phyloP scores from a whole-genome alignment of 1,139 yeast genomes.

The Nakaseomyces nivariensis region DNA sequence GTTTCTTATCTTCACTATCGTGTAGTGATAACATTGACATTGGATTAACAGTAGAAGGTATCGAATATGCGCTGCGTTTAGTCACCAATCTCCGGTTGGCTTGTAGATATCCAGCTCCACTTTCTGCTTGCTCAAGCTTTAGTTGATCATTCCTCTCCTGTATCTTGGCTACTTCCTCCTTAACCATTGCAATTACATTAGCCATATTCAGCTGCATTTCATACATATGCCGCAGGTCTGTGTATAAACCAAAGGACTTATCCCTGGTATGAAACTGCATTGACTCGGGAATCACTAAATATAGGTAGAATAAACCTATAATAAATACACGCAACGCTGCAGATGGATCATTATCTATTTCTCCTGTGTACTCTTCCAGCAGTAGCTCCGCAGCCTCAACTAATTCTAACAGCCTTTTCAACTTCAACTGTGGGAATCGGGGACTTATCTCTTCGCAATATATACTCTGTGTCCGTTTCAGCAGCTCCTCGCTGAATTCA shows the following conservation, averaged over 20 bases:
- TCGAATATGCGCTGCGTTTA: constrained; percentile 1
- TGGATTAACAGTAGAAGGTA: neutral
- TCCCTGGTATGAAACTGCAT: constrained; percentile 33
- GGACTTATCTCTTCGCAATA: constrained; percentile 27
- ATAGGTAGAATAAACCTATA: constrained; percentile 31
- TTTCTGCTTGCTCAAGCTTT: neutral
- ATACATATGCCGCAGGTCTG: constrained; percentile 28
- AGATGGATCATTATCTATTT: constrained; percentile 12
- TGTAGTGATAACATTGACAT: constrained; percentile 2
- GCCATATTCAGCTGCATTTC: constrained; percentile 32
- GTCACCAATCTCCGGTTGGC: neutral
- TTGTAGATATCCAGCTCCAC: neutral
- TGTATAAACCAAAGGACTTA: constrained; percentile 31
- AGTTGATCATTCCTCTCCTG: neutral
- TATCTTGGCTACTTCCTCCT: constrained; percentile 20
- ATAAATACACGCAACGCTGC: constrained; percentile 28
- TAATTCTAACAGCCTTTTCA: constrained; percentile 28
- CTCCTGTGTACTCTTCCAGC: constrained; percentile 23
- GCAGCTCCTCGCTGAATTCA: constrained; percentile 31
- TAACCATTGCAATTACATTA: constrained; percentile 30
- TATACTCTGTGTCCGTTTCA: constrained; percentile 22
- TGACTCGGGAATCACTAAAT: constrained; percentile 31
- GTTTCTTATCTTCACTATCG: constrained; percentile 9
- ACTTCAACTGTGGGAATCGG: constrained; percentile 20
- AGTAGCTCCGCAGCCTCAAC: constrained; percentile 27